Evolutionary conservation across 306 rosid species (phyloP).

Genomic region (Alnus glutinosa): DNA sequence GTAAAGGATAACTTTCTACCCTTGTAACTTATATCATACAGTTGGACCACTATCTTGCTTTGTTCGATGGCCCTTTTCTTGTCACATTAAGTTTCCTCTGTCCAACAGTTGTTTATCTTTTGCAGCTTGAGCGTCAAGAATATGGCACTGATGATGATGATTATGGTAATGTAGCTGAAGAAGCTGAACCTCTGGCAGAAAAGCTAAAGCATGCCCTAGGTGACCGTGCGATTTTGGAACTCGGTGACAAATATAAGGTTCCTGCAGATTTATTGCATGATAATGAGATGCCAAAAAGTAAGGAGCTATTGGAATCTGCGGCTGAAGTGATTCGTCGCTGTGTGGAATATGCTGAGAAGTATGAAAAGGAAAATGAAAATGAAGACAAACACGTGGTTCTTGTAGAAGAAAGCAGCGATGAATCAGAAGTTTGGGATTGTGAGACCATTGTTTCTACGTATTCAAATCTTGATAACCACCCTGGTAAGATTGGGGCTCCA

Average conservation of each 20-base stretch:
- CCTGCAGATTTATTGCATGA: conserved; percentile 69
- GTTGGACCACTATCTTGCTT: conserved; percentile 1
- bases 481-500: conserved; percentile 74
- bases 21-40: neutral
- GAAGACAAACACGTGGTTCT: conserved; percentile 44
- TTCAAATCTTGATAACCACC: conserved; percentile 87
- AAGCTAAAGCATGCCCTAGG: conserved; percentile 60
- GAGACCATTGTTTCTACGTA: conserved; percentile 87
- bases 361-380: conserved; percentile 73
- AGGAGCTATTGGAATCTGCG: conserved; percentile 54
- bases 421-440: conserved; percentile 87
- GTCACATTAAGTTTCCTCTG: conserved; percentile 7
- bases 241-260: conserved; percentile 52
- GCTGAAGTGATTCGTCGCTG: conserved; percentile 64
- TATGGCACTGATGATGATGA: conserved; percentile 47
- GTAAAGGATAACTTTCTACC: neutral
- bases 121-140: conserved; percentile 68
- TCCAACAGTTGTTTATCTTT: conserved; percentile 13
- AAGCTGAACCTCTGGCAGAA: conserved; percentile 62
- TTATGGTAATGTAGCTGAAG: conserved; percentile 49
- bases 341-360: conserved; percentile 76
- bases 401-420: conserved; percentile 81
- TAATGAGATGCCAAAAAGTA: conserved; percentile 29
- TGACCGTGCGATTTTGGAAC: conserved; percentile 37
- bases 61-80: conserved; percentile 1